phyloP scores from a whole-genome alignment of 1,284 basidiomycete species.

The Thelephora terrestris region DNA sequence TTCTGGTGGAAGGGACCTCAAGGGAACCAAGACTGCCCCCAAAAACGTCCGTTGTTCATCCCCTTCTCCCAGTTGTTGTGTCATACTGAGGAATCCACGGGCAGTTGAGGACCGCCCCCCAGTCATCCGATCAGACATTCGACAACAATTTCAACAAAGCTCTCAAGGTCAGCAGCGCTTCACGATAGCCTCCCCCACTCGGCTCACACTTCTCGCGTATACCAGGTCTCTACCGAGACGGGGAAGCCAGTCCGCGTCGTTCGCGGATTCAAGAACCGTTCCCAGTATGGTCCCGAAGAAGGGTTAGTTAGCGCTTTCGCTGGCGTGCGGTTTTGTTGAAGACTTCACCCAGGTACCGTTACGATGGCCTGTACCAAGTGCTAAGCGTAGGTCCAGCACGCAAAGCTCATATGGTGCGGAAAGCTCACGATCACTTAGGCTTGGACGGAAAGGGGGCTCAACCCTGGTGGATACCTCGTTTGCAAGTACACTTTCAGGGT shows the following conservation, averaged over 20 bases:
- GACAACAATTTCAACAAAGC: slow-evolving; percentile 62
- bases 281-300: slow-evolving; percentile 59
- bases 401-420: neutral
- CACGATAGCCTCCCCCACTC: neutral
- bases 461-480: slow-evolving; percentile 53
- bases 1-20: slow-evolving; percentile 75
- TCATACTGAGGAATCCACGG: neutral
- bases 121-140: slow-evolving; percentile 71
- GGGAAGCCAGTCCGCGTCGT: slow-evolving; percentile 75
- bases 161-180: slow-evolving; percentile 36
- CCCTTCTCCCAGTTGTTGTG: neutral
- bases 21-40: slow-evolving; percentile 63
- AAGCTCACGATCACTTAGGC: slow-evolving; percentile 29
- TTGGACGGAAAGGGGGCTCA: slow-evolving; percentile 61
- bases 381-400: slow-evolving; percentile 40
- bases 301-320: slow-evolving; percentile 34
- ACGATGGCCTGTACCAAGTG: slow-evolving; percentile 74
- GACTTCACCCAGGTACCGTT: slow-evolving; percentile 51
- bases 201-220: slow-evolving; percentile 2
- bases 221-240: slow-evolving; percentile 56
- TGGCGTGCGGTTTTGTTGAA: neutral
- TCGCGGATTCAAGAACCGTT: slow-evolving; percentile 68
- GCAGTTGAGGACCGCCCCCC: slow-evolving; percentile 75
- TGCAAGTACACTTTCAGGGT: slow-evolving; percentile 78
- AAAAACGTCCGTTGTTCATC: slow-evolving; percentile 51